phyloP scores from a whole-genome alignment of 805 yeast species.

The Yarrowia sp. region DNA sequence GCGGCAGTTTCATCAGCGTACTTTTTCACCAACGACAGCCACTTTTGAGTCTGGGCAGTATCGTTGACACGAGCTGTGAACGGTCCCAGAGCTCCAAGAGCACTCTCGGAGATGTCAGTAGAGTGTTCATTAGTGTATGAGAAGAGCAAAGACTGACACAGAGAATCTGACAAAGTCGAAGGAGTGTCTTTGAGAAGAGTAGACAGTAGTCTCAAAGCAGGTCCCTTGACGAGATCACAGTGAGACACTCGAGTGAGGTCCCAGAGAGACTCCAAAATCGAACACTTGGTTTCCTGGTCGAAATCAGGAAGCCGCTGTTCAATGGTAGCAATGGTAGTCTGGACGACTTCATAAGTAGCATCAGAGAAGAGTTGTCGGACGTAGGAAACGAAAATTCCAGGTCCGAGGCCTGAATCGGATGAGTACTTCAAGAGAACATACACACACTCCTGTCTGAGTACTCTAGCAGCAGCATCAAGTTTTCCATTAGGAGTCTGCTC shows the following conservation, averaged over 20 bases:
- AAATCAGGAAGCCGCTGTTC: conserved; percentile 19
- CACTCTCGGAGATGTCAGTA: conserved; percentile 46
- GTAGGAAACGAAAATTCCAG: conserved; percentile 12
- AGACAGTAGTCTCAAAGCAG: conserved; percentile 33
- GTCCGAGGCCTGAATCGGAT: conserved; percentile 1
- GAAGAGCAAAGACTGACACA: conserved; percentile 5
- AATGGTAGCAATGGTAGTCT: conserved; percentile 27
- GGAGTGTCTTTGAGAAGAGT: conserved; percentile 17
- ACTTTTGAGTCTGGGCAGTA: conserved; percentile 30
- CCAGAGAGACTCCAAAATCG: conserved; percentile 30
- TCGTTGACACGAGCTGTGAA: conserved; percentile 38
- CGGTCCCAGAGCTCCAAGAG: conserved; percentile 54
- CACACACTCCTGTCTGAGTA: conserved; percentile 30
- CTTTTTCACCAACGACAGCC: conserved; percentile 38
- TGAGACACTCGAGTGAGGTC: conserved; percentile 28
- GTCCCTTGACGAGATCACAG: conserved; percentile 36
- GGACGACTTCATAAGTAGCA: conserved; percentile 33
- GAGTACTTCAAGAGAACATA: conserved; percentile 15
- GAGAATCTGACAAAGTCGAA: conserved; percentile 11
- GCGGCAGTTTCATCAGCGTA: conserved; percentile 47
- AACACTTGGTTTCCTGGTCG: conserved; percentile 15
- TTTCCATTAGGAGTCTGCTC: neutral
- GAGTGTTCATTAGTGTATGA: conserved; percentile 45
- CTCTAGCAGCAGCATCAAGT: conserved; percentile 29
- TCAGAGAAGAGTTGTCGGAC: conserved; percentile 29